Base-by-base conservation (phyloP, 352 stramenopile species). In the Globisporangium middletonii region DNA sequence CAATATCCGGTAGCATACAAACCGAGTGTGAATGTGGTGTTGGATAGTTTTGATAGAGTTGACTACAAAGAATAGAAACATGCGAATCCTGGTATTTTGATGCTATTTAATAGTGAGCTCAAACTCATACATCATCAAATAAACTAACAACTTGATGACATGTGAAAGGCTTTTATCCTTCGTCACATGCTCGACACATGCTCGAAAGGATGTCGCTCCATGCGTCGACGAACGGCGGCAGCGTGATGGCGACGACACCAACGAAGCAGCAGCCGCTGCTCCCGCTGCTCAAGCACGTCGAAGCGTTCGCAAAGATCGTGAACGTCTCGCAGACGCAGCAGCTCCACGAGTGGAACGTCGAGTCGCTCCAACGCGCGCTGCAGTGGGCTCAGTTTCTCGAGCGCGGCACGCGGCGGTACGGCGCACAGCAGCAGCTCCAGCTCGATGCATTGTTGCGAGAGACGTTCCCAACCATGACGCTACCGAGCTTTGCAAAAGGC, bases 271-370 rank as follows among this genome's bases (percentile, higher is more conserved):
- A 51, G 7, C 45, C 49, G 11, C 33, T 55, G 11, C 33, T 38
- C 43, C 41, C 48, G 26, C 42, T 59, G 55, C 55, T 63, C 26
- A 45, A 72, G 58, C 54, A 71, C 26, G 61, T 55, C 44, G 54
- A 73, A 55, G 57, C 57, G 46, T 86, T 83, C 47, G 66, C 77
- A 44, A 68, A 72, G 63, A 69, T 86, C 47, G 54, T 76, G 45
- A 79, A 79, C 45, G 51, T 72, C 26, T 73, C 71, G 46, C 75
- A 83, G 59, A 86, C 75, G 28, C 67, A 61, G 27, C 60, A 81
- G 37, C 54, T 83, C 41, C 67, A 75, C 50, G 60, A 81, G 53
- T 86, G 75, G 73, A 81, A 83, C 58, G 50, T 67, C 42, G 64
- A 79, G 57, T 83, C 73, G 33, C 67, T 86, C 12, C 37, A 71